Percentiles rank a stretch among this genome's conserved stretches.
These are phyloP conservation scores for Phytophthora lateralis DNA, from an alignment of 352 stramenopile genomes.

Conservation along the genomic window DNA sequence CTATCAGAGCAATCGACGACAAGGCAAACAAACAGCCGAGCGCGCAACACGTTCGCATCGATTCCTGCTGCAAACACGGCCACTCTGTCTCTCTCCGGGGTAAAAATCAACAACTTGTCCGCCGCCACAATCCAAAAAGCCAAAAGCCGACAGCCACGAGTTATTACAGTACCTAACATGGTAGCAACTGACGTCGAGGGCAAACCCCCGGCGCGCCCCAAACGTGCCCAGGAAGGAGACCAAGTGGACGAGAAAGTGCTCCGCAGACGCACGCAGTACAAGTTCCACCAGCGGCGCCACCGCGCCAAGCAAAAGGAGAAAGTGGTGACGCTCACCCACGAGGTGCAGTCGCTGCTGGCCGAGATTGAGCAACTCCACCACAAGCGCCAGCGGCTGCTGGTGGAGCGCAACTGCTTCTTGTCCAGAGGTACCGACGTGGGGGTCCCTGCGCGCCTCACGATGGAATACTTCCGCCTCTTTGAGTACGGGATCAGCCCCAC, in stretches of 20 bases:
- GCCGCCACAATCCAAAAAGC: neutral
- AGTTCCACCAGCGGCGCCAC: slow-evolving; percentile 70
- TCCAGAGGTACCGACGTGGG: slow-evolving; percentile 34
- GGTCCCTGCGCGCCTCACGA: slow-evolving; percentile 37
- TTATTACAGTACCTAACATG: slow-evolving; percentile 11
- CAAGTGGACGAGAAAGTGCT: slow-evolving; percentile 49
- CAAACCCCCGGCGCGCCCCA: slow-evolving; percentile 17
- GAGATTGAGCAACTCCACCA: slow-evolving; percentile 48
- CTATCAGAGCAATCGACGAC: slow-evolving; percentile 15
- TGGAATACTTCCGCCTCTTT: slow-evolving; percentile 65
- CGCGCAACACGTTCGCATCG: slow-evolving; percentile 20
- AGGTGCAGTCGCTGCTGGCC: slow-evolving; percentile 44
- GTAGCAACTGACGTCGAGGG: slow-evolving; percentile 11
- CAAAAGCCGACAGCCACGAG: neutral
- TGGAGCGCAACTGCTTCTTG: slow-evolving; percentile 41
- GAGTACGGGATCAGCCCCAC: slow-evolving; percentile 45
- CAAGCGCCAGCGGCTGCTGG: slow-evolving; percentile 33
- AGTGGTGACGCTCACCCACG: slow-evolving; percentile 41
- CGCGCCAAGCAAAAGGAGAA: slow-evolving; percentile 70
- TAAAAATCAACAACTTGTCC: slow-evolving; percentile 1
- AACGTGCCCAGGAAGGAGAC: slow-evolving; percentile 4
- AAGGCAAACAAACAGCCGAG: slow-evolving; percentile 13
- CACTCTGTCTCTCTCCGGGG: slow-evolving; percentile 23
- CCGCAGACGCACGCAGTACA: slow-evolving; percentile 61
- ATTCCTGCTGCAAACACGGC: slow-evolving; percentile 16